A percentile compares a stretch with the other conserved stretches of the same genome.
Evolutionary conservation across 2,329 filamentous ascomycete genomes (phyloP).

Genomic region (Botrytis fragariae): DNA sequence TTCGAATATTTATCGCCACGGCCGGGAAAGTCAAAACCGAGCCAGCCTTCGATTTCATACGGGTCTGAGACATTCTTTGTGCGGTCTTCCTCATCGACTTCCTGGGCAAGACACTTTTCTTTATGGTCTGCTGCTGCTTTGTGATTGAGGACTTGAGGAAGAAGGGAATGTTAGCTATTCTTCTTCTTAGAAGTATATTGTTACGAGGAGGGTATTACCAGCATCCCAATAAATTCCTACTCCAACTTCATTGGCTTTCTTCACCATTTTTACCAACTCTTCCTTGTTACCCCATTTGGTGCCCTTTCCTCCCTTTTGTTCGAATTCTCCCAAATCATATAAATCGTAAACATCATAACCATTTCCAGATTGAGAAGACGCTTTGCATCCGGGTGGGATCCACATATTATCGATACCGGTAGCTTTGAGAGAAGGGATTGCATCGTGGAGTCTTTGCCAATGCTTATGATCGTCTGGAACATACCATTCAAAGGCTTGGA

Average conservation of each 20-base stretch:
- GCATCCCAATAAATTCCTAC: conserved; percentile 66
- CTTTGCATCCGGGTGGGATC: conserved; percentile 72
- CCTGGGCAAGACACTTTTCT: conserved; percentile 60
- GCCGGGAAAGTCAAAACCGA: conserved; percentile 63
- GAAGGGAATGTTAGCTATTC: neutral
- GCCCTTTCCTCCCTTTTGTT: conserved; percentile 60
- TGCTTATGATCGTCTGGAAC: conserved; percentile 59
- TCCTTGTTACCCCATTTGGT: conserved; percentile 70
- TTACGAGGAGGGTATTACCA: conserved; percentile 21
- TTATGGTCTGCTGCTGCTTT: conserved; percentile 66
- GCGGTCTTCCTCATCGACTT: conserved; percentile 62
- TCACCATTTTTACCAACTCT: conserved; percentile 54
- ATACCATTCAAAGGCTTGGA: conserved; percentile 75
- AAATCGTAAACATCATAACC: conserved; percentile 71
- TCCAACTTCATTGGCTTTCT: conserved; percentile 50
- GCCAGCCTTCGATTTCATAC: conserved; percentile 65
- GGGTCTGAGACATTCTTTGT: conserved; percentile 52
- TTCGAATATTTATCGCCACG: conserved; percentile 57
- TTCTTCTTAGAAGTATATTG: neutral
- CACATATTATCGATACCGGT: conserved; percentile 63
- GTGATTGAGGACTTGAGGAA: conserved; percentile 61
- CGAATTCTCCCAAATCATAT: conserved; percentile 69
- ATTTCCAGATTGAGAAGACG: conserved; percentile 57
- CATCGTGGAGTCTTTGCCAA: conserved; percentile 55
- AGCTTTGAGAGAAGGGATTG: conserved; percentile 53